Evolutionary conservation across 1,284 basidiomycete genomes (phyloP), one percentile per base, ranked within the genome.

Genomic region (Rhodofomes roseus): DNA sequence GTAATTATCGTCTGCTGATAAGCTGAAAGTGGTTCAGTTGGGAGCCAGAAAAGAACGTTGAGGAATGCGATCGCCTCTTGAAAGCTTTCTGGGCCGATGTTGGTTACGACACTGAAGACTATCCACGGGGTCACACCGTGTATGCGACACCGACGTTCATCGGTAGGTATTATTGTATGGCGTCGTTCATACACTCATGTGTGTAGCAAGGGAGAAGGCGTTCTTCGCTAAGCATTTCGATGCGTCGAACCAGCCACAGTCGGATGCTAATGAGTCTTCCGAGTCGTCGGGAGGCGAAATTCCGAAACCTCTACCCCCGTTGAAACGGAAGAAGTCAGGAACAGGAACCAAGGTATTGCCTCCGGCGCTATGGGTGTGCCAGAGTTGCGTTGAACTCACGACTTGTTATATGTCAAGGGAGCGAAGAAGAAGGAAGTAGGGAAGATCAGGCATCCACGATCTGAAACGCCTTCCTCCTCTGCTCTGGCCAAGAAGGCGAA

Each of bases 61-160:
- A 69, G 48, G 73, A 76, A 18, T 89, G 87, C 65, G 68, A 77
- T 4, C 77, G 82, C 23, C 75, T 90, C 3, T 70, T 89, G 31
- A 61, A 68, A 23, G 82, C 82, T 60, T 90, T 90, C 68, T 90
- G 88, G 87, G 67, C 71, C 4, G 74, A 86, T 57, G 65, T 89
- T n/a, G 86, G 86, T 0, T 67, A 70, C 27, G 85, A 88, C 62
- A 64, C 85, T 57, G 57, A 77, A 0, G 84, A 87, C 65, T 86
- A 84, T 67, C 53, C 64, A 8, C 60, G 76, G 39, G 84, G 82
- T 12, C 70, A 80, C 54, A 69, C 68, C 20, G 67, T 79, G 16
- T 52, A 65, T 16, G 81, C 87, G 3, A 66, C 66, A 1, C 64
- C 61, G 11, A 56, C 63, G 2, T 74, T 69, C 70, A 71, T 72